Evolutionary conservation across 208 protist genomes (phyloP).

Genomic region (Leishmania tarentolae): DNA sequence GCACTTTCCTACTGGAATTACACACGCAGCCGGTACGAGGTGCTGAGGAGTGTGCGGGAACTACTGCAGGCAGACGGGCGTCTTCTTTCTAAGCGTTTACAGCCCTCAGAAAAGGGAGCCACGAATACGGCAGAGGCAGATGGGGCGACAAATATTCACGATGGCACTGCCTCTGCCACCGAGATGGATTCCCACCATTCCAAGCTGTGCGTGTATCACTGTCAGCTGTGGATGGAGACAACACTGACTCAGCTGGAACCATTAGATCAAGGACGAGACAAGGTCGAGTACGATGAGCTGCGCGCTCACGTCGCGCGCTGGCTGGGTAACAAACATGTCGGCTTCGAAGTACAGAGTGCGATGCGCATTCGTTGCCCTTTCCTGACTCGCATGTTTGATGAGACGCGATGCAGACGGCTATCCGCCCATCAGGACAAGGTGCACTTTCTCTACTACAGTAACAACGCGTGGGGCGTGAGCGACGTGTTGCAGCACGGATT

Average conservation of each 20-base stretch:
- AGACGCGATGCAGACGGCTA: conserved; percentile 18
- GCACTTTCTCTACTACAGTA: conserved; percentile 79
- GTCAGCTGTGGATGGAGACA: conserved; percentile 72
- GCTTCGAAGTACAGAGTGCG: conserved; percentile 45
- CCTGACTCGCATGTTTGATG: conserved; percentile 35
- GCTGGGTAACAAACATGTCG: conserved; percentile 46
- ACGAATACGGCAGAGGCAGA: background rate
- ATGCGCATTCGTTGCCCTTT: conserved; percentile 48
- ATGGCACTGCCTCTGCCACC: conserved; percentile 6
- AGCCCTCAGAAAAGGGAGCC: background rate
- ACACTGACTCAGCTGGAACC: conserved; percentile 46
- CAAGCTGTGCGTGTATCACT: conserved; percentile 24
- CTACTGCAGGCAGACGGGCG: conserved; percentile 22
- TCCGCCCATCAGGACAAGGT: conserved; percentile 38
- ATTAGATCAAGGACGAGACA: conserved; percentile 43
- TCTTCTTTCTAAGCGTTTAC: background rate
- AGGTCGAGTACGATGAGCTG: conserved; percentile 49
- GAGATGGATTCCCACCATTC: background rate
- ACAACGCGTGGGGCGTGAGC: conserved; percentile 54
- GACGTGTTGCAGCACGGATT: conserved; percentile 70
- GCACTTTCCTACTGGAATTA: conserved; percentile 71
- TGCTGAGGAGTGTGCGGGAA: conserved; percentile 32
- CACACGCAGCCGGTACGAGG: conserved; percentile 39
- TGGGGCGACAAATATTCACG: conserved; percentile 7
- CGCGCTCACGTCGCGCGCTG: conserved; percentile 40